These are phyloP conservation scores for Centrapalus pauciflorus DNA, from an alignment of 129 eudicot genomes.

Conservation along the genomic window DNA sequence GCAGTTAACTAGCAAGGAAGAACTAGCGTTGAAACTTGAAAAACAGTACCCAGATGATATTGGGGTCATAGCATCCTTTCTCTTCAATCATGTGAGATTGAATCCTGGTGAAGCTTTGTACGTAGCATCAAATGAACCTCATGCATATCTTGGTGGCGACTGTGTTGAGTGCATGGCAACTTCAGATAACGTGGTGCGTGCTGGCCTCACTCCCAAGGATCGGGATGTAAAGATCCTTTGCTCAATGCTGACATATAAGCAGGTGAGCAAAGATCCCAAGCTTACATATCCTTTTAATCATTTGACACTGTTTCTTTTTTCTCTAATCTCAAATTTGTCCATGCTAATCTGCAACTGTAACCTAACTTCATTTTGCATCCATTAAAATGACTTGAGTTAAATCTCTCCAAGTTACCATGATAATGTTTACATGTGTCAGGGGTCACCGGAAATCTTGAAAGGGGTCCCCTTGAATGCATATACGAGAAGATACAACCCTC, in stretches of 20 bases:
- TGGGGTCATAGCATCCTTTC: slow-evolving; percentile 76
- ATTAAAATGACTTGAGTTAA: no score
- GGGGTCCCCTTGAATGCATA: slow-evolving; percentile 47
- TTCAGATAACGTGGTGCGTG: slow-evolving; percentile 95
- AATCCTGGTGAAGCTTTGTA: slow-evolving; percentile 88
- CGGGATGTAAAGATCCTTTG: slow-evolving; percentile 74
- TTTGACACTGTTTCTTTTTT: background rate
- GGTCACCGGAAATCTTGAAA: slow-evolving; percentile 57
- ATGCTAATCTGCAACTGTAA: background rate
- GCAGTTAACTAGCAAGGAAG: slow-evolving; percentile 62
- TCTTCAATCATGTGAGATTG: slow-evolving; percentile 68
- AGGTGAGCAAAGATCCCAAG: slow-evolving; percentile 28
- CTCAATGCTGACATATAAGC: slow-evolving; percentile 93
- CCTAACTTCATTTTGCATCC: no score
- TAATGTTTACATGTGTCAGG: slow-evolving; percentile 33
- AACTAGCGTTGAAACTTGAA: slow-evolving; percentile 59
- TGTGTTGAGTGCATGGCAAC: slow-evolving; percentile 97
- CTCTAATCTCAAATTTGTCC: background rate
- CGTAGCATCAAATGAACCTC: slow-evolving; percentile 87
- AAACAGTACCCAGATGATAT: slow-evolving; percentile 78
- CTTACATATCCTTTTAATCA: background rate
- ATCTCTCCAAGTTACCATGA: background rate
- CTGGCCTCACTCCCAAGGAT: slow-evolving; percentile 89
- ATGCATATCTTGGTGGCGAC: slow-evolving; percentile 83
- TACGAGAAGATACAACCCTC: slow-evolving; percentile 64